These are phyloP conservation scores for Pseudocercospora vitis DNA, from an alignment of 2,329 filamentous ascomycete genomes.

Conservation along the genomic window DNA sequence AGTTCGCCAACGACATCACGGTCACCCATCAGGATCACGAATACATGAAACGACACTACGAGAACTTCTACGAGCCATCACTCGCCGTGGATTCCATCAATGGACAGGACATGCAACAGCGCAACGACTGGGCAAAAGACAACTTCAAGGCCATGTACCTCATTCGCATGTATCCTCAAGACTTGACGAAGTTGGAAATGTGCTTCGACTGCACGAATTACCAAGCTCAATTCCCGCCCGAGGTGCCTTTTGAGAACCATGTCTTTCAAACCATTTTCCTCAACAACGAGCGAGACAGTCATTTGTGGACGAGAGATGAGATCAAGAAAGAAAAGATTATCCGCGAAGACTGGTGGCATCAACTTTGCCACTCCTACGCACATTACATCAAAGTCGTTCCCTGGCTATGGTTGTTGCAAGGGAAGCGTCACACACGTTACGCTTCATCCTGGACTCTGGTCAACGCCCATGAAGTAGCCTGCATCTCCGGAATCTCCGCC, in stretches of 20 bases:
- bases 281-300: constrained; percentile 55
- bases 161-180: constrained; percentile 59
- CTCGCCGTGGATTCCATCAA: constrained; percentile 47
- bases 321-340: constrained; percentile 63
- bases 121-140: constrained; percentile 49
- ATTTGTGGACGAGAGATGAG: constrained; percentile 61
- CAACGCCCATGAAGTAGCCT: constrained; percentile 69
- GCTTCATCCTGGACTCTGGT: constrained; percentile 69
- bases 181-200: constrained; percentile 59
- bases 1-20: constrained; percentile 69
- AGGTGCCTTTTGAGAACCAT: constrained; percentile 57
- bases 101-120: constrained; percentile 43
- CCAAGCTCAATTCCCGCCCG: constrained; percentile 51
- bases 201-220: constrained; percentile 6
- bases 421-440: constrained; percentile 61
- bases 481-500: constrained; percentile 69
- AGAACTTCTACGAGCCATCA: constrained; percentile 57
- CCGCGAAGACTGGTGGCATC: constrained; percentile 66
- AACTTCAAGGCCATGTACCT: constrained; percentile 66
- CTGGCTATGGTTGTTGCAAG: constrained; percentile 71
- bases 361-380: constrained; percentile 63
- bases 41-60: constrained; percentile 69
- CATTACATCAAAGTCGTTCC: constrained; percentile 67
- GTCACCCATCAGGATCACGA: constrained; percentile 65
- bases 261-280: constrained; percentile 71